phyloP scores from a whole-genome alignment of 768 basidiomycete genomes.

The Dioszegia crocea region DNA sequence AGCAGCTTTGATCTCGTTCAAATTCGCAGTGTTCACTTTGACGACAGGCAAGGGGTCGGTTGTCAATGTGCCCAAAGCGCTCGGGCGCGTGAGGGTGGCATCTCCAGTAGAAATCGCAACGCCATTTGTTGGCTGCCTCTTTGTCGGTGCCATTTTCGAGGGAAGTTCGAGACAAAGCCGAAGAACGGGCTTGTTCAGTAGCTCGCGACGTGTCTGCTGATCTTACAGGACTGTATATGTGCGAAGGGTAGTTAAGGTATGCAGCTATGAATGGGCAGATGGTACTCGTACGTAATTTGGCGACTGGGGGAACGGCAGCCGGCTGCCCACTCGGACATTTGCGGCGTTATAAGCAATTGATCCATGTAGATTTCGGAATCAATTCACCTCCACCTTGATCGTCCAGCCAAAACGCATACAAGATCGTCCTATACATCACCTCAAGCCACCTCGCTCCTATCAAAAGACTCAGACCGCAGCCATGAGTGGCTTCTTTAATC shows the following conservation, averaged over 20 bases:
- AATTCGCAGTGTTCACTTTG: slow-evolving; percentile 58
- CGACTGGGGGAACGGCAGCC: too few species aligned
- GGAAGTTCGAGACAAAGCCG: too few species aligned
- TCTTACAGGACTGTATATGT: too few species aligned
- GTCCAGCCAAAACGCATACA: neutral
- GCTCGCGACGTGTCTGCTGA: too few species aligned
- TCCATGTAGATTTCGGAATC: neutral
- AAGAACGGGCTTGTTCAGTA: too few species aligned
- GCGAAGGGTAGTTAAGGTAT: too few species aligned
- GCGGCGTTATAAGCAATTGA: neutral
- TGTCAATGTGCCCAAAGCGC: slow-evolving; percentile 9
- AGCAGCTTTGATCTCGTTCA: slow-evolving; percentile 57
- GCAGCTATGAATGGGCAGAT: too few species aligned
- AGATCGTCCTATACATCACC: too few species aligned
- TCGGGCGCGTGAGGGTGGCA: neutral
- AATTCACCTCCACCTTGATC: slow-evolving; percentile 1
- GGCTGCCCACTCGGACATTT: neutral
- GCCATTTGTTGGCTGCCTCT: neutral
- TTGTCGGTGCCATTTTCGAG: slow-evolving; percentile 1
- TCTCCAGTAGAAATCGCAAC: neutral
- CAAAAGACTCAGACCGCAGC: neutral
- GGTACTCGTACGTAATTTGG: too few species aligned
- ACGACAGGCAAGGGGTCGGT: slow-evolving; percentile 48
- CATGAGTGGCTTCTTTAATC: slow-evolving; percentile 12
- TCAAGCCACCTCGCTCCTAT: too few species aligned